Conservation (phyloP, 2,329 filamentous ascomycete genomes). For the Thielaviopsis populi region DNA sequence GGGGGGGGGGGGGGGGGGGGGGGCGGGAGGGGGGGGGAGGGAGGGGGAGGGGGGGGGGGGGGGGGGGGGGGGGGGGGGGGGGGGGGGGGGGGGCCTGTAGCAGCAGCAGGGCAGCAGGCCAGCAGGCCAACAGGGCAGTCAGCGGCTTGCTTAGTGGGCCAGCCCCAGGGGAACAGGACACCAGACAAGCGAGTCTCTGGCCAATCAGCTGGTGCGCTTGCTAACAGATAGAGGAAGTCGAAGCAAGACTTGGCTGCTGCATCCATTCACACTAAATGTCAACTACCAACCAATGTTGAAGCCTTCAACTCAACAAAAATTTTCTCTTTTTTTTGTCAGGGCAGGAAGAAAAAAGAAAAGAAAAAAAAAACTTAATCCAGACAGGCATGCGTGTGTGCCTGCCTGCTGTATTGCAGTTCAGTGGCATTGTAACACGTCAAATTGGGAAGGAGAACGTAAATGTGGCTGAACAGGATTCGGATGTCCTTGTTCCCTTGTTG, state of each 20-base stretch:
- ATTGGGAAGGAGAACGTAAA: background rate
- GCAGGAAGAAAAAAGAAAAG: background rate
- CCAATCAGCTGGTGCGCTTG: background rate
- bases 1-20: too few species aligned
- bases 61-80: too few species aligned
- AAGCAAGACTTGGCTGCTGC: too few species aligned
- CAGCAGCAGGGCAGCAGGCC: background rate
- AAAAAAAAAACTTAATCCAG: background rate
- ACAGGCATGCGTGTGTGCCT: background rate
- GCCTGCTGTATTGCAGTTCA: background rate
- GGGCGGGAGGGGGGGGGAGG: too few species aligned
- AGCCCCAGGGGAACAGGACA: too few species aligned
- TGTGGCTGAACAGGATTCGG: background rate
- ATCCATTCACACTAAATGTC: too few species aligned
- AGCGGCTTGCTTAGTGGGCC: background rate
- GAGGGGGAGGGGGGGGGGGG: too few species aligned
- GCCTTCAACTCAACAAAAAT: background rate
- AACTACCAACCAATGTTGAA: background rate
- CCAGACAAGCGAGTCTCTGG: too few species aligned
- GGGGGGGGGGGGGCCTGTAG: too few species aligned
- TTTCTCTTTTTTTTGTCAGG: background rate
- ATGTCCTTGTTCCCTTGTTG: background rate
- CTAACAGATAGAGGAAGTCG: background rate
- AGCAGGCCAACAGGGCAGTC: background rate
- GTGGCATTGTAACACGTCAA: slow-evolving; percentile 2